phyloP scores from a whole-genome alignment of 345 rosid genomes.

The Physaria fendleri region DNA sequence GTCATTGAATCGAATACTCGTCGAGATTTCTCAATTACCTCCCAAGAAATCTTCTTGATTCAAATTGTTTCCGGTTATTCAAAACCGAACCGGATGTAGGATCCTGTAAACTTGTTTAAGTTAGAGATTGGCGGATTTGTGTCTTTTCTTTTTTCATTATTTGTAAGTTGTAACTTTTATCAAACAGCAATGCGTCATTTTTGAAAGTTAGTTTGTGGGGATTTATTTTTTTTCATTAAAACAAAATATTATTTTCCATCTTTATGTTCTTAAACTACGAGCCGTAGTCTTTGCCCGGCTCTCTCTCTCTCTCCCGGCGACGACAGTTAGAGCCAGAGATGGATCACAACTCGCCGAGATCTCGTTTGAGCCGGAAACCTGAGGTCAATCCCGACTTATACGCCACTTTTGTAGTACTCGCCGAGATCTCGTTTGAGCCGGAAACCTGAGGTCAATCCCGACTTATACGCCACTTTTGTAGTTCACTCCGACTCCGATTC shows the following conservation, averaged over 20 bases:
- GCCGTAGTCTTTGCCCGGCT: not conserved
- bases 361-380: conserved; percentile 43
- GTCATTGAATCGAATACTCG: conserved; percentile 44
- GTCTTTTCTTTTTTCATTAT: not conserved
- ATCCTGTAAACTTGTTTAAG: not conserved
- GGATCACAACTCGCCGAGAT: conserved; percentile 39
- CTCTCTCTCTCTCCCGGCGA: conserved; percentile 18
- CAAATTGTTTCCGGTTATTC: conserved; percentile 8
- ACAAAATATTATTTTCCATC: no score
- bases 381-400: conserved; percentile 44
- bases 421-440: conserved; percentile 46
- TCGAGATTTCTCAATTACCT: conserved; percentile 46
- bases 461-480: conserved; percentile 48
- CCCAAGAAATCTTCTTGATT: conserved; percentile 21
- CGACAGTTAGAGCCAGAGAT: conserved; percentile 23
- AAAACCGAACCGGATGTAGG: conserved; percentile 24
- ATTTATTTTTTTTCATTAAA: not conserved
- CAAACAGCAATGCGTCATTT: conserved; percentile 8
- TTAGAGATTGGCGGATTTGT: conserved; percentile 14
- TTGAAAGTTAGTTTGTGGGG: no score
- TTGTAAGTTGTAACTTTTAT: conserved; percentile 15
- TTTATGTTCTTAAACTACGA: not conserved
- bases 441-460: conserved; percentile 40
- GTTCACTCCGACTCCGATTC: conserved; percentile 50
- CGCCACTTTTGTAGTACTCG: conserved; percentile 50